Conservation (phyloP, 2,329 filamentous ascomycete genomes). For the Penicillium rolfsii region DNA sequence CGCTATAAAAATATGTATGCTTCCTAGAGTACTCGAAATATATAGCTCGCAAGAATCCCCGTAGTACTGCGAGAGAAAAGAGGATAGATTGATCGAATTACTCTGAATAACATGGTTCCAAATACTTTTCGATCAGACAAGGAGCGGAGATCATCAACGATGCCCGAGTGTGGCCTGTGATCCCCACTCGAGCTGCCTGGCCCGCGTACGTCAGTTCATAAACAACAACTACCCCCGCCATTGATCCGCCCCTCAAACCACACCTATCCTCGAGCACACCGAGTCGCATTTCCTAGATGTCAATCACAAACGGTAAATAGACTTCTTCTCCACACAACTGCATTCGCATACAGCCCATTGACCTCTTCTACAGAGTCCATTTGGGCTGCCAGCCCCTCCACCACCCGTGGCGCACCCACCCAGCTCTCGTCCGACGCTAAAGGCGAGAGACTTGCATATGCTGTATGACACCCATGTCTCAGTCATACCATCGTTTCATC, state of each 20-base stretch:
- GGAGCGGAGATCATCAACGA: background rate
- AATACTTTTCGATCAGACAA: background rate
- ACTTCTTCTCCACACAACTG: background rate
- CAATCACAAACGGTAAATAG: conserved; percentile 48
- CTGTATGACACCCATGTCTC: conserved; percentile 60
- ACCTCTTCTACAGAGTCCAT: conserved; percentile 61
- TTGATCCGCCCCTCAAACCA: conserved; percentile 5
- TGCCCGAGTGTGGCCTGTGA: background rate
- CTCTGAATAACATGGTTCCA: too few species aligned
- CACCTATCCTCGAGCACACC: conserved; percentile 9
- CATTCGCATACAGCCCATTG: conserved; percentile 16
- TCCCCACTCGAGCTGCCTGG: conserved; percentile 20
- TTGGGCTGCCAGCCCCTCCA: conserved; percentile 82
- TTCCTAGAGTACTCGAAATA: background rate
- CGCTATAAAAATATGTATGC: background rate
- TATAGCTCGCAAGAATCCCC: background rate
- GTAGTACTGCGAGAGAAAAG: background rate
- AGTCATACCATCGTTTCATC: background rate
- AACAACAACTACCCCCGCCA: conserved; percentile 20
- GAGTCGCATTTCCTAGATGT: conserved; percentile 39
- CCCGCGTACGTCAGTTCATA: conserved; percentile 15
- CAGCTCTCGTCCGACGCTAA: conserved; percentile 86
- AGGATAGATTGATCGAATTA: background rate
- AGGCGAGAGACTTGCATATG: conserved; percentile 89
- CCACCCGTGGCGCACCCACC: conserved; percentile 82